Evolutionary conservation across 2,329 filamentous ascomycete genomes (phyloP), one percentile per base, ranked within the genome.

Genomic region (Clathrospora elynae): DNA sequence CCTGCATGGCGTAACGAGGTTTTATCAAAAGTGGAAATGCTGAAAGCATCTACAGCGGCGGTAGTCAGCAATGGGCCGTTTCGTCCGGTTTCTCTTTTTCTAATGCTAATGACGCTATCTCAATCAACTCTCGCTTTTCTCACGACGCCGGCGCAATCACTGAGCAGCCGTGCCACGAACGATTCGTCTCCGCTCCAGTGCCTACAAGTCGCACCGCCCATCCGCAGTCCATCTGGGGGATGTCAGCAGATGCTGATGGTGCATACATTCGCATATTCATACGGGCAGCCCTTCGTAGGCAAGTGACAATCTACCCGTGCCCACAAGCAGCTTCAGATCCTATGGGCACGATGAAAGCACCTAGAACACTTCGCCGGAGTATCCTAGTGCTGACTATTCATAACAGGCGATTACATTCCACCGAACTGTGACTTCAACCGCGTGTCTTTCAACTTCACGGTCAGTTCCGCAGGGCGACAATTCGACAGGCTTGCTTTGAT

Each of bases 401-500:
- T 4, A 5, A 46, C 45, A 86, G 83, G 81, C 31, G 67, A 75
- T 11, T 90, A 89, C 62, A 74, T 70, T 1, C 88, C 88, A 9
- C 86, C 87, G 1, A 59, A 70, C 17, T 90, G 85, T 67, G 69
- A 77, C 11, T 93, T 92, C 73, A 86, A 90, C 61, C 79, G 83
- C 22, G 85, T 91, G 11, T 78, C 82, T 16, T 82, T 93, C 67
- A 90, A 90, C 61, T 80, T 93, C 54, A 91, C 86, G 0, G 84
- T 87, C 10, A 81, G 81, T 1, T 87, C 85, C 7, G 73, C 75
- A 49, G 89, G 89, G 1, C 78, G 81, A 3, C 89, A 95, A 57
- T 91, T 81, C 67, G 89, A 95, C 64, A 80, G 88, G 25, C 76
- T 92, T 6, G 89, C 83, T 3, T 68, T 86, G 20, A 84, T 93